Base-by-base conservation (phyloP, 768 basidiomycete species). In the Boletus reticuloceps region DNA sequence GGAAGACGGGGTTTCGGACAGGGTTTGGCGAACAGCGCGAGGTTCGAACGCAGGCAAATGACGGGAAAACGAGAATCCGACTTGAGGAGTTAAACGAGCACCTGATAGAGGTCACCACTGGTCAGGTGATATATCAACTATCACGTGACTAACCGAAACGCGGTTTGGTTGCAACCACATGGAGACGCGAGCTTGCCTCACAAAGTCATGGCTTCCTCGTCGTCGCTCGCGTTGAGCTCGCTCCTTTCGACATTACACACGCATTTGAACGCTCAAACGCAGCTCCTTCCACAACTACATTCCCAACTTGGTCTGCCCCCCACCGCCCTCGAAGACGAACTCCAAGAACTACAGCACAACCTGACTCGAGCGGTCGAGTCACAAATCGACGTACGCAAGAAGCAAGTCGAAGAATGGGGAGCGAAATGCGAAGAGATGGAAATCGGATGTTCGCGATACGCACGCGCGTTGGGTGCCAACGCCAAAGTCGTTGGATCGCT, bases 271-370 rank as follows among this genome's bases (percentile, higher is more conserved):
- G 74, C 85, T 2, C 92, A 95, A 71, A 91, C 90, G 0, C 86
- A 89, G 58, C 77, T 91, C 32, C 76, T 96, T 3, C 91, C 91
- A 16, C 84, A 86, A 8, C 77, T 96, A 5, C 92, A 95, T 70
- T 78, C 82, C 1, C 91, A 91, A 64, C 88, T 96, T 16, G 92
- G 91, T 32, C 79, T 95, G 14, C 91, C 93, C 10, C 72, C 83
- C 27, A 83, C 85, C 12, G 86, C 91, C 0, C 81, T 95, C 41
- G 84, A 90, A 67, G 87, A 91, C 68, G 94, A 97, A 55, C 78
- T 95, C 32, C 75, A 79, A 50, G 71, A 79, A 9, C 79, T 96
- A 8, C 87, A 94, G 63, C 78, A 85, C 32, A 83, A 87, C 47
- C 83, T 96, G 42, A 81, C 86, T 52, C 78, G 82, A 53, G 85